phyloP scores from a whole-genome alignment of 306 rosid species.

The Castanospermum australe region DNA sequence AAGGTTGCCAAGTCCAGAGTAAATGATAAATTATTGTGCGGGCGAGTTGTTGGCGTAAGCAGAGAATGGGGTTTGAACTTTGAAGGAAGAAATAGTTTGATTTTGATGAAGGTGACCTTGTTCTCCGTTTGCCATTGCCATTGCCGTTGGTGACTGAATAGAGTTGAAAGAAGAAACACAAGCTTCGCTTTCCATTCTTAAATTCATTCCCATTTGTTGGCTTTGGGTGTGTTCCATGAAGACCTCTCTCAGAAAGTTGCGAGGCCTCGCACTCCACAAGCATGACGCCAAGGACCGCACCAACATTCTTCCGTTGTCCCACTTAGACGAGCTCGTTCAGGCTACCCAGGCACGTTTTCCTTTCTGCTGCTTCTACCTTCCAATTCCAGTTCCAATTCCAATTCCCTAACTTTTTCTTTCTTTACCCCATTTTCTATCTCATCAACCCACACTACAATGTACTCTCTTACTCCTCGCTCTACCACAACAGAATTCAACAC shows the following conservation, averaged over 20 bases:
- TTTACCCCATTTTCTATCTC: not conserved
- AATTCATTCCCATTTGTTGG: no score
- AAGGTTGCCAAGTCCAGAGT: not conserved
- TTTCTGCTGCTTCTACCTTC: not conserved
- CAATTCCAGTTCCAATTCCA: not conserved
- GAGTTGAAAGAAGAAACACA: not conserved
- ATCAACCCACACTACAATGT: no score
- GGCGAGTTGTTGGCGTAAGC: no score
- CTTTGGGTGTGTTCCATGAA: conserved; percentile 41
- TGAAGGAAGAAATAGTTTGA: not conserved
- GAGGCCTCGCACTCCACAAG: conserved; percentile 57
- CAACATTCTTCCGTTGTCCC: conserved; percentile 47
- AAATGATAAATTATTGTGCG: no score
- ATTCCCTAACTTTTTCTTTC: not conserved
- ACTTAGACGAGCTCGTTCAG: conserved; percentile 73
- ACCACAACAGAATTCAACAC: not conserved
- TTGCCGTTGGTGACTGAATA: no score
- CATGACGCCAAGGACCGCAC: conserved; percentile 44
- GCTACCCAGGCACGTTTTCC: conserved; percentile 53
- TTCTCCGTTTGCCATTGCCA: no score
- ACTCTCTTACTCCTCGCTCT: not conserved
- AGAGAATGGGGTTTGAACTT: conserved; percentile 21
- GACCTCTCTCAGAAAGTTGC: conserved; percentile 66
- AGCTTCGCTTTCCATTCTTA: no score
- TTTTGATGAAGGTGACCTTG: no score